Conservation (phyloP, 176 grass and related monocot species). For the Hordeum marinum region DNA sequence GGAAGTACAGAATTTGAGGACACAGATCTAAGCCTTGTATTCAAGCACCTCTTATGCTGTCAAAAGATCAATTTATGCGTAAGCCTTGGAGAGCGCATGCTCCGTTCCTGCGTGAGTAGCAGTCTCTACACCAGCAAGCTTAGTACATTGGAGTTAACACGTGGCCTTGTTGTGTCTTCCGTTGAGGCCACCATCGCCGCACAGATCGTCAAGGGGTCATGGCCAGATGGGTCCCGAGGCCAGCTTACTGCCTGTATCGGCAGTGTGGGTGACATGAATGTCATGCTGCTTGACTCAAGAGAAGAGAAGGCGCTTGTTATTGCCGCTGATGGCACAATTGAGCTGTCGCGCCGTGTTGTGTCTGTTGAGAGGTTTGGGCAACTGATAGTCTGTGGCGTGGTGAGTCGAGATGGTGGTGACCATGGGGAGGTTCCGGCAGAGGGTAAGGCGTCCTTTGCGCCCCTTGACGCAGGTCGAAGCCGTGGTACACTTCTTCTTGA, state of each 20-base stretch:
- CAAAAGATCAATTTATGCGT: not conserved
- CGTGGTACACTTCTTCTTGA: not conserved
- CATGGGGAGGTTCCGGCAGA: not conserved
- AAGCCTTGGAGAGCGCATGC: not conserved
- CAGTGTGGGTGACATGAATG: not conserved
- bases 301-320: not conserved
- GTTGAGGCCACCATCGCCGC: not conserved
- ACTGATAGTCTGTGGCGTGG: not conserved
- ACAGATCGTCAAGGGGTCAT: conserved; percentile 1
- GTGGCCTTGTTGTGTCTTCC: not conserved
- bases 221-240: not conserved
- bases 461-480: not conserved
- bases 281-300: not conserved
- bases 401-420: not conserved
- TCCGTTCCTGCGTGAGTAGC: not conserved
- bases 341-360: not conserved
- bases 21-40: not conserved
- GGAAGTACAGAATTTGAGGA: not conserved
- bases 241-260: not conserved
- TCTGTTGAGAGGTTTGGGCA: not conserved
- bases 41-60: not conserved
- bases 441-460: not conserved
- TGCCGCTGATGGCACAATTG: not conserved
- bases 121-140: not conserved
- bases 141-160: not conserved